These are phyloP conservation scores for Lentinula lateritia DNA, from an alignment of 768 basidiomycete species.

Conservation along the genomic window DNA sequence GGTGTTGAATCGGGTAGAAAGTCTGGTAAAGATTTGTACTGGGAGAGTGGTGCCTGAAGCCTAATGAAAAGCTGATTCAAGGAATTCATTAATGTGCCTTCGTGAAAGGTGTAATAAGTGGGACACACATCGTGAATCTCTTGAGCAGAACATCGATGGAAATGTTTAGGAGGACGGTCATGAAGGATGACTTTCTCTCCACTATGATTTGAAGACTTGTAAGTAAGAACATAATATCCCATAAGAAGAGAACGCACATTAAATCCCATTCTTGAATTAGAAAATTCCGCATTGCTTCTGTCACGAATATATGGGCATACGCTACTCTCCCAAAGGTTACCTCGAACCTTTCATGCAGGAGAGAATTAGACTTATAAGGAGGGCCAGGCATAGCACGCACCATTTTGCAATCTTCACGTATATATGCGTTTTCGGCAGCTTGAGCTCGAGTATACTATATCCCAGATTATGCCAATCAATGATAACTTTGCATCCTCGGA, in stretches of 20 bases:
- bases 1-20: slow-evolving; percentile 49
- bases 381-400: slow-evolving; percentile 33
- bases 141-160: slow-evolving; percentile 62
- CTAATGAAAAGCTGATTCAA: slow-evolving; percentile 39
- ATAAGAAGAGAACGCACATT: slow-evolving; percentile 43
- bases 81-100: not conserved
- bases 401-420: slow-evolving; percentile 72
- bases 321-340: slow-evolving; percentile 71
- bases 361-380: not conserved
- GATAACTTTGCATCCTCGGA: slow-evolving; percentile 79
- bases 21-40: slow-evolving; percentile 12
- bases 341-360: slow-evolving; percentile 63
- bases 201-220: slow-evolving; percentile 31
- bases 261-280: slow-evolving; percentile 72
- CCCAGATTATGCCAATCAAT: slow-evolving; percentile 99
- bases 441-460: slow-evolving; percentile 85
- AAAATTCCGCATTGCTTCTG: slow-evolving; percentile 74
- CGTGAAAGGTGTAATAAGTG: not conserved
- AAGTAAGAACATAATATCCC: not conserved
- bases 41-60: slow-evolving; percentile 29
- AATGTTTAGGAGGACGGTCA: slow-evolving; percentile 86
- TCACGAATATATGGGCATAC: slow-evolving; percentile 91
- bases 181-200: slow-evolving; percentile 76
- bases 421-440: slow-evolving; percentile 60
- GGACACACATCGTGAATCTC: slow-evolving; percentile 70